A percentile compares a stretch with the other conserved stretches of the same genome.
phyloP scores from a whole-genome alignment of 805 yeast genomes.

The Priceomyces carsonii region DNA sequence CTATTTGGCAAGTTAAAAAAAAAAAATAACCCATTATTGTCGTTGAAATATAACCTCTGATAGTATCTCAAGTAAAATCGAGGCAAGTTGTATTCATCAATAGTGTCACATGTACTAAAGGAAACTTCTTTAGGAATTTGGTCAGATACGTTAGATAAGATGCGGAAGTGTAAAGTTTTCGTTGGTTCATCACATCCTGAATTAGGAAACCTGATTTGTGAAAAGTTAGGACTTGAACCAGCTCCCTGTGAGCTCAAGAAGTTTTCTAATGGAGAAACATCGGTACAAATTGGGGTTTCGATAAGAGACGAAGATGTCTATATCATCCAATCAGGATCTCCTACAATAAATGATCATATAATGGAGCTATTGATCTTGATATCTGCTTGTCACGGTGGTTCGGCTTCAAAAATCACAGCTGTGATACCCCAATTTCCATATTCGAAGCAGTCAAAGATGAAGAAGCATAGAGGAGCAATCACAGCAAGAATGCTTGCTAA shows the following conservation, averaged over 20 bases:
- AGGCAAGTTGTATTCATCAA: too few relatives aligned
- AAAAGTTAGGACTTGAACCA: constrained; percentile 85
- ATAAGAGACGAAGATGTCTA: constrained; percentile 97
- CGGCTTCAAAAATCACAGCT: constrained; percentile 96
- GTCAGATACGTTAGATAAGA: constrained; percentile 23
- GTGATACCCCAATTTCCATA: constrained; percentile 98
- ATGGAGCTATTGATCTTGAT: constrained; percentile 94
- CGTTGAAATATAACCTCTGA: too few relatives aligned
- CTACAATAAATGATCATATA: constrained; percentile 86
- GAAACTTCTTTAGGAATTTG: constrained; percentile 2
- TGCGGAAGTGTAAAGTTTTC: constrained; percentile 97
- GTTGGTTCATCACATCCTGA: constrained; percentile 97
- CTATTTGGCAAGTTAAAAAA: too few relatives aligned
- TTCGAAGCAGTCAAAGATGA: constrained; percentile 97
- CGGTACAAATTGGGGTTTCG: constrained; percentile 91
- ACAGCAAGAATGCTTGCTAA: constrained; percentile 98
- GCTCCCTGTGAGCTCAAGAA: constrained; percentile 91
- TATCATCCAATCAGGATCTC: constrained; percentile 85
- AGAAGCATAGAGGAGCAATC: constrained; percentile 97
- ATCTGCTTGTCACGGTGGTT: constrained; percentile 95
- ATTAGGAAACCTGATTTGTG: constrained; percentile 87
- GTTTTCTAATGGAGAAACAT: constrained; percentile 96
- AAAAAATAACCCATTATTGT: too few relatives aligned
- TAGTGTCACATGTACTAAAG: constrained; percentile 1
- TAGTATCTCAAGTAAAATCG: too few relatives aligned